Base-by-base conservation (phyloP, 1,284 basidiomycete species). In the Moniliophthora roreri region DNA sequence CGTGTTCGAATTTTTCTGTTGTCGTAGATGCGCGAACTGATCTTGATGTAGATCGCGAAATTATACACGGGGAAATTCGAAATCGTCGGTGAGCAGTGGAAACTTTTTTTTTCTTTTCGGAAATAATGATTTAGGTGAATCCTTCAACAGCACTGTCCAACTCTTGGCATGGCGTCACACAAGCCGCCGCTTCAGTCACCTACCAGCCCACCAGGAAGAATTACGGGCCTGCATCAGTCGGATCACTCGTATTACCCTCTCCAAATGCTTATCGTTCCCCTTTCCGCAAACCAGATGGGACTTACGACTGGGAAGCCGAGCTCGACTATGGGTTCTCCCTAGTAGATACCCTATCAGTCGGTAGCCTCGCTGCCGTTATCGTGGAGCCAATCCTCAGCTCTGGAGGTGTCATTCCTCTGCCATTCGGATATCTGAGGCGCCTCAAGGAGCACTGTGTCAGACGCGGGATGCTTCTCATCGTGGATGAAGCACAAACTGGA, bases 1-100 rank as follows among this genome's bases (percentile, higher is more conserved):
- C 52, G 59, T 15, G 60, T 60, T n/a, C n/a, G n/a, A 18, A 18
- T 20, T 15, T 23, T 6, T 3, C 10, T 28, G 5, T 2, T 1
- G 16, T 4, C 47, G 20, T 28, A 13, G 16, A 10, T 10, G 10
- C 35, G n/a, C n/a, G 10, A 37, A 37, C 16, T 45, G 42, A 21
- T 26, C 23, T n/a, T 5, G 16, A 32, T 32, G 11, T 32, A 62
- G 59, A 59, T 62, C 16, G 61, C 61, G 2, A 62, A 62, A 39
- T 35, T 62, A 44, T 62, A 62, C 50, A 62, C 61, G 15, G 59
- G 60, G 2, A 62, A 62, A 37, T 62, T 62, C 20, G 61, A 62
- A 48, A 62, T 62, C 28, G 61, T 62, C 18, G 60, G 60, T 58
- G 35, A 48, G 58, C 16, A 11, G 23, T 23, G 2, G 7, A 4